phyloP scores from a whole-genome alignment of 1,284 basidiomycete species.

The Fistulina hepatica region DNA sequence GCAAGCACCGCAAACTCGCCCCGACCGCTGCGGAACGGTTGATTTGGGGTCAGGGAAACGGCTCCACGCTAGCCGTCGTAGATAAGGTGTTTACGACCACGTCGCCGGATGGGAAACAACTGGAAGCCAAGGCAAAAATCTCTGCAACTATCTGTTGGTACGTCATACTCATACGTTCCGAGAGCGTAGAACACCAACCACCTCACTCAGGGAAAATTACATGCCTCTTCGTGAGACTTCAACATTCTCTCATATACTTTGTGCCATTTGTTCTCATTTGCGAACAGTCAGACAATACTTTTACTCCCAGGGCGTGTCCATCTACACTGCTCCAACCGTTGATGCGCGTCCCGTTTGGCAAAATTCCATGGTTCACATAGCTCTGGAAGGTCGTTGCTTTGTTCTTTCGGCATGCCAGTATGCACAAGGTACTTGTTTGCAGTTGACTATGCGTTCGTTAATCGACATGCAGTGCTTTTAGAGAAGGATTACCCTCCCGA shows the following conservation, averaged over 20 bases:
- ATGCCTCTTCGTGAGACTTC: constrained; percentile 51
- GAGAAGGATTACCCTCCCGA: constrained; percentile 50
- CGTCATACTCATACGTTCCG: constrained; percentile 13
- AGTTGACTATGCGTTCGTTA: background rate
- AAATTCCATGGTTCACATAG: constrained; percentile 61
- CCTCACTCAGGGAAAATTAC: constrained; percentile 56
- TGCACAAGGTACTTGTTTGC: constrained; percentile 26
- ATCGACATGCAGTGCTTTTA: background rate
- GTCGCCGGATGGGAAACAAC: constrained; percentile 13
- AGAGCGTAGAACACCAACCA: background rate
- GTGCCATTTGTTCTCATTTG: constrained; percentile 5
- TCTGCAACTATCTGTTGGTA: constrained; percentile 62
- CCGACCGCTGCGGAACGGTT: constrained; percentile 61
- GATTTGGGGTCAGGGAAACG: constrained; percentile 59
- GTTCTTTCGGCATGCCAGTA: constrained; percentile 61
- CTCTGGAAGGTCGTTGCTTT: constrained; percentile 67
- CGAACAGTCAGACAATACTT: constrained; percentile 45
- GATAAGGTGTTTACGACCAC: constrained; percentile 23
- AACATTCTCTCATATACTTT: constrained; percentile 1
- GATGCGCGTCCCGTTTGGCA: constrained; percentile 58
- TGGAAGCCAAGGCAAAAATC: constrained; percentile 36
- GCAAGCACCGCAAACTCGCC: constrained; percentile 63
- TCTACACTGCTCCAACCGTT: constrained; percentile 65
- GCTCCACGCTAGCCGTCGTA: constrained; percentile 36
- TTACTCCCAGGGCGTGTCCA: constrained; percentile 50